These are phyloP conservation scores for Rutstroemia sp. DNA, from an alignment of 2,329 filamentous ascomycete species.

Conservation along the genomic window DNA sequence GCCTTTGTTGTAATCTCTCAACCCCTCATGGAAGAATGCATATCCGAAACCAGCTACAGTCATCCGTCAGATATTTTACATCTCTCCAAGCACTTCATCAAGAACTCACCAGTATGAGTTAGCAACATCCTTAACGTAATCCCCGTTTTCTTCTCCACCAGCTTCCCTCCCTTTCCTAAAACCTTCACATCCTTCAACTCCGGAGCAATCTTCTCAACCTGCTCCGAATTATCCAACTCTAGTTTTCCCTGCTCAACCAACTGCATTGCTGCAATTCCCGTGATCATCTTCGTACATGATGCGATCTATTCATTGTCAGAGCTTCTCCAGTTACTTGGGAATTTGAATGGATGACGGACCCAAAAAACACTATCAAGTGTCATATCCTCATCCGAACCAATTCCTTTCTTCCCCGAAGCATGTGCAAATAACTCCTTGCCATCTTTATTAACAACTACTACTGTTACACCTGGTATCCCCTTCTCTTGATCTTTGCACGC, in stretches of 20 bases:
- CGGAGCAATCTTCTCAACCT: conserved; percentile 39
- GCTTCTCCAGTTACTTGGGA: too few relatives aligned
- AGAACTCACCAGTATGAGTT: too few relatives aligned
- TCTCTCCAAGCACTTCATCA: too few relatives aligned
- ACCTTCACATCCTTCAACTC: conserved; percentile 43
- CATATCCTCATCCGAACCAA: too few relatives aligned
- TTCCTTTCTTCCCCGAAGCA: too few relatives aligned
- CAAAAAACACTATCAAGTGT: too few relatives aligned
- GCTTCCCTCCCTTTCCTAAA: conserved; percentile 32
- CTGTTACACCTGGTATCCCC: too few relatives aligned
- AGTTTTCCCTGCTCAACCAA: conserved; percentile 44
- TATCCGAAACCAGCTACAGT: conserved; percentile 49
- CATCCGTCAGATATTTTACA: conserved; percentile 47
- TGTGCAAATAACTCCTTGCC: too few relatives aligned
- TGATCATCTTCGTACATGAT: conserved; percentile 49
- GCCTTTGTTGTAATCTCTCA: conserved; percentile 43
- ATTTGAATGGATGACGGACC: too few relatives aligned
- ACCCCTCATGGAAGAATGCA: conserved; percentile 42
- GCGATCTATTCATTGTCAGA: conserved; percentile 38
- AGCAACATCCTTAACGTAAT: too few relatives aligned
- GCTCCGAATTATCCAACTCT: conserved; percentile 46
- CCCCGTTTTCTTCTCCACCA: conserved; percentile 34
- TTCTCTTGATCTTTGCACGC: too few relatives aligned
- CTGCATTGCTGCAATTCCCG: conserved; percentile 46
- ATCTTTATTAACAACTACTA: too few relatives aligned